Evolutionary conservation across 768 basidiomycete species (phyloP).

Genomic region (Cubamyces sp.): DNA sequence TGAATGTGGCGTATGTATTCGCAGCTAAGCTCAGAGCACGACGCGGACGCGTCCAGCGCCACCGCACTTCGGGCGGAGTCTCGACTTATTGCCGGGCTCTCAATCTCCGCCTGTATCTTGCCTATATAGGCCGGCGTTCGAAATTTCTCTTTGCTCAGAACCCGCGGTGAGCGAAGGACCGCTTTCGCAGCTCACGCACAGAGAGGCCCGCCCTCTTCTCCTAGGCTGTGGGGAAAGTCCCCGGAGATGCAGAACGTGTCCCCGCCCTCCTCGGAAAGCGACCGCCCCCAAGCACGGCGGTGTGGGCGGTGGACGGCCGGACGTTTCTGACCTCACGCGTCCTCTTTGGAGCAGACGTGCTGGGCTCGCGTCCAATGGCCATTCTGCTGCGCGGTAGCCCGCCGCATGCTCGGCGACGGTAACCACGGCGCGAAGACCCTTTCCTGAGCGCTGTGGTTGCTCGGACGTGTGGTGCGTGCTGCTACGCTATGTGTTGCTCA

Average conservation of each 20-base stretch:
- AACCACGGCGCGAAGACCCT: constrained; percentile 62
- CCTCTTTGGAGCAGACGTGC: constrained; percentile 27
- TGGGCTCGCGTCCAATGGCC: constrained; percentile 47
- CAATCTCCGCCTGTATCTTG: not conserved
- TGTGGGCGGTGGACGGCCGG: constrained; percentile 54
- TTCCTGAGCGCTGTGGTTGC: constrained; percentile 62
- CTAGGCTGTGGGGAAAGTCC: constrained; percentile 91
- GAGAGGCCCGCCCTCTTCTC: constrained; percentile 50
- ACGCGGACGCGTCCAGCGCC: not conserved
- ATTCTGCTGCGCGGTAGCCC: constrained; percentile 47
- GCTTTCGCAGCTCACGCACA: constrained; percentile 84
- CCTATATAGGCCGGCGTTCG: not conserved
- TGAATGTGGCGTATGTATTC: not conserved
- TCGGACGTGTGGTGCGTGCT: constrained; percentile 44
- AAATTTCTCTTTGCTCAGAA: not conserved
- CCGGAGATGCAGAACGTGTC: constrained; percentile 78
- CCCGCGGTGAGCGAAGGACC: constrained; percentile 59
- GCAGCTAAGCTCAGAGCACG: not conserved
- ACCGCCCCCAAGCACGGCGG: constrained; percentile 73
- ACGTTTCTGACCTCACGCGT: constrained; percentile 27
- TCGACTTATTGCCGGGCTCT: not conserved
- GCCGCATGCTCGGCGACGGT: constrained; percentile 52
- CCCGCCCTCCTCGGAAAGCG: constrained; percentile 68
- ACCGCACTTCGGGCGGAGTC: not conserved
- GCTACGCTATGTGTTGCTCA: constrained; percentile 69